These are phyloP conservation scores for Groenewaldozyma salmanticensis DNA, from an alignment of 805 yeast genomes.

Conservation along the genomic window DNA sequence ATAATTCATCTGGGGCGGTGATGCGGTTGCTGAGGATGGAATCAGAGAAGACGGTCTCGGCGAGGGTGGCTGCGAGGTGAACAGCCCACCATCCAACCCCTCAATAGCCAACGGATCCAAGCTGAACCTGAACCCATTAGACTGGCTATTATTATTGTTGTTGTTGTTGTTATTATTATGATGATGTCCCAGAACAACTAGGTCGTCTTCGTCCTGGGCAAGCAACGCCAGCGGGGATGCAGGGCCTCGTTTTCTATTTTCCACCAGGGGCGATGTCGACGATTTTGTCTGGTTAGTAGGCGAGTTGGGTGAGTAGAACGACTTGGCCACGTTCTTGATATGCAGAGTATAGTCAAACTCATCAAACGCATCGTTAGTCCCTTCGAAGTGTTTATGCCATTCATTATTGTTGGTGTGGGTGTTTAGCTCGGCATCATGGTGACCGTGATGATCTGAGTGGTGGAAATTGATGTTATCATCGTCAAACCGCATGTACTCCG, in stretches of 20 bases:
- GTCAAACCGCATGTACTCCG: background rate
- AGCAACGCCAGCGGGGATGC: slow-evolving; percentile 10
- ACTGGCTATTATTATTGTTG: background rate
- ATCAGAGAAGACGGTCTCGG: slow-evolving; percentile 3
- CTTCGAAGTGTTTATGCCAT: too few relatives aligned
- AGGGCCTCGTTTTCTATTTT: slow-evolving; percentile 10
- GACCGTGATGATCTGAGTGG: background rate
- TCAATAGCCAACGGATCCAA: slow-evolving; percentile 42
- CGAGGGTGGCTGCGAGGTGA: slow-evolving; percentile 10
- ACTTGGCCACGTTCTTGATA: slow-evolving; percentile 45
- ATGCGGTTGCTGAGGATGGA: background rate
- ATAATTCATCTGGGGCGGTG: background rate
- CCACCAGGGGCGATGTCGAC: background rate
- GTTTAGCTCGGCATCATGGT: background rate
- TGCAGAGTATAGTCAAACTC: slow-evolving; percentile 57
- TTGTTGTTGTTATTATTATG: background rate
- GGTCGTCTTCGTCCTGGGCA: too few relatives aligned
- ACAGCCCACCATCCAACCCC: slow-evolving; percentile 28
- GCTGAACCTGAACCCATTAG: slow-evolving; percentile 28
- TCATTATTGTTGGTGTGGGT: background rate
- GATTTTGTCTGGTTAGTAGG: too few relatives aligned
- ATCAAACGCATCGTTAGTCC: too few relatives aligned
- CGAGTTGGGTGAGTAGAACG: slow-evolving; percentile 20
- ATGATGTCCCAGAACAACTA: background rate
- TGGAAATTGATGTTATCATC: background rate